Base-by-base conservation (phyloP, 192 early-diverging fungal genomes). In the Umbelopsis sp. region DNA sequence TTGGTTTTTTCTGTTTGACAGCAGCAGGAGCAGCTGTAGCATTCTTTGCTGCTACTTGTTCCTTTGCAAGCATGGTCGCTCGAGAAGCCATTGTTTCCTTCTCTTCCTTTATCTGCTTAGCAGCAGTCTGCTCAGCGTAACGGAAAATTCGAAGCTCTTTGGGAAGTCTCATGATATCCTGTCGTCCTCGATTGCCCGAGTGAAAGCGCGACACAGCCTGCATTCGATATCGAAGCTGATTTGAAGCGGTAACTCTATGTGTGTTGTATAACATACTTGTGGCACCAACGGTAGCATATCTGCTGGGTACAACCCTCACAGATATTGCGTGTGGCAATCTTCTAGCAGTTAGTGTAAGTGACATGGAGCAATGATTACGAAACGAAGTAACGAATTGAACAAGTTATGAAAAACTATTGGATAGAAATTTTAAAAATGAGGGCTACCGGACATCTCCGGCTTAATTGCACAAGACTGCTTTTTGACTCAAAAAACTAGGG, bases 1-100 rank as follows among this genome's bases (percentile, higher is more conserved):
- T 23, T 44, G 88, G 86, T 72, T 88, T 91, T 64, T 90, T 91
- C 3, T 46, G 71, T 47, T 75, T 75, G 3, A 47, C 70, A 33
- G 49, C 72, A 25, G 71, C 61, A 48, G 68, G 50, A 44, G 70
- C 46, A 16, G 68, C 49, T 0, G 45, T 49, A 9, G 68, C 66
- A 3, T 20, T 45, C 30, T 64, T 49, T 3, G 33, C 66, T 11
- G 30, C 55, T 15, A 53, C 65, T 22, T 78, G 76, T 51, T 77
- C 80, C 44, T 78, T 81, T 46, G 73, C 76, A 41, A 71, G 50
- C 25, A 72, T 58, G 41, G 69, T 76, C 4, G 79, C 75, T 27
- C 71, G 72, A 7, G 80, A 81, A n/a, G 72, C 68, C 67, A 81
- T 51, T 7, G 75, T 81, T 15, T 74, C 76, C 27, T 81, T 81